Evolutionary conservation across 2,329 filamentous ascomycete species (phyloP).

Genomic region (Aspergillus floridensis): DNA sequence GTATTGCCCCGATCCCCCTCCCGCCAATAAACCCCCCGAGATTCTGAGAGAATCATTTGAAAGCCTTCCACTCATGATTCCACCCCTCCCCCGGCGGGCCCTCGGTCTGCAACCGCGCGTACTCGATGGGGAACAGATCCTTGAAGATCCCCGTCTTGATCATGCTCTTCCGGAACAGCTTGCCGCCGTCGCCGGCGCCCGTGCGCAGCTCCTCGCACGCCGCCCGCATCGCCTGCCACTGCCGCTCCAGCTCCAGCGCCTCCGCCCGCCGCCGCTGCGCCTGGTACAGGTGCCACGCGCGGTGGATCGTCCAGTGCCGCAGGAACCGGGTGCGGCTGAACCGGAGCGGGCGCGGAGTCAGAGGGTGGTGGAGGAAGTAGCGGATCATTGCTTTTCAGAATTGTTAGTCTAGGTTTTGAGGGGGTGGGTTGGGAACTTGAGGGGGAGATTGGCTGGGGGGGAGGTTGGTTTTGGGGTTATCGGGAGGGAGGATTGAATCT

Average conservation of each 20-base stretch:
- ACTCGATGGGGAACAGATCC: slow-evolving; percentile 83
- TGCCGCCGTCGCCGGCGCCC: slow-evolving; percentile 49
- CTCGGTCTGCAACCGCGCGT: slow-evolving; percentile 71
- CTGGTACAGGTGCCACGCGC: slow-evolving; percentile 83
- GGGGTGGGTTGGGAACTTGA: too few relatives aligned
- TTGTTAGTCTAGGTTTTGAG: slow-evolving; percentile 17
- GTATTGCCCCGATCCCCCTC: too few relatives aligned
- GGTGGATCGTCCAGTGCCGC: slow-evolving; percentile 98
- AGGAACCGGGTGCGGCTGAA: slow-evolving; percentile 84
- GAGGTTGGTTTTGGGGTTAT: neutral
- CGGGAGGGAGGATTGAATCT: neutral
- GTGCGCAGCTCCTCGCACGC: slow-evolving; percentile 80
- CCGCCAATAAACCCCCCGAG: too few relatives aligned
- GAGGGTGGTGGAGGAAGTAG: slow-evolving; percentile 67
- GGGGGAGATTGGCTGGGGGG: too few relatives aligned
- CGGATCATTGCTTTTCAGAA: slow-evolving; percentile 58
- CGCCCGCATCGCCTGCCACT: slow-evolving; percentile 76
- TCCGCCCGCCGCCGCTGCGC: slow-evolving; percentile 63
- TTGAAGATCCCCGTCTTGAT: slow-evolving; percentile 81
- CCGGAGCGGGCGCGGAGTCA: slow-evolving; percentile 72
- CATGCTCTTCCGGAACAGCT: slow-evolving; percentile 83
- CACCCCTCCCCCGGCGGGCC: slow-evolving; percentile 75
- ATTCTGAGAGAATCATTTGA: slow-evolving; percentile 4
- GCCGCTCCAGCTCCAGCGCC: slow-evolving; percentile 70
- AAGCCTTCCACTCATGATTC: slow-evolving; percentile 84